Base-by-base conservation (phyloP, 164 flowering plant species). In the Dillenia turbinata region DNA sequence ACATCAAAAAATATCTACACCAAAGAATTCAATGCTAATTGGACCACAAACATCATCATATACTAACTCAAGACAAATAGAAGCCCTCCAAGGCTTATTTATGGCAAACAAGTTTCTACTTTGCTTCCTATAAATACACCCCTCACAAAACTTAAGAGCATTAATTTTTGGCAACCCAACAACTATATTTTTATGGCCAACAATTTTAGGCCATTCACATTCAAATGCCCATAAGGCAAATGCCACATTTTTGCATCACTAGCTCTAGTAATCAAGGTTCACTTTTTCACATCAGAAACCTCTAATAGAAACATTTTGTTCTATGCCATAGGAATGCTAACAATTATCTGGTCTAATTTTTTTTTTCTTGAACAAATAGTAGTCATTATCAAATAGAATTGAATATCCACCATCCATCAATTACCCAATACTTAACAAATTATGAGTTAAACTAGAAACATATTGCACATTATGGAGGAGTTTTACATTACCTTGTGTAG, bases 1-100 rank as follows among this genome's bases (percentile, higher is more conserved):
- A 52, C 19, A 53, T 1, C 49, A n/a, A 62, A 44, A 62, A 62
- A 52, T 62, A 62, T 10, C 50, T 8, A 45, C 57, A 43, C 66
- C 66, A 52, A 44, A 12, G 12, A 6, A 52, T 40, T n/a, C n/a
- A n/a, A n/a, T 62, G 9, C 47, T 33, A 3, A 57, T 57, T 2
- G 22, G 49, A 12, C n/a, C 48, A 43, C 48, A 57, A 10, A 40
- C 9, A 46, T 58, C 33, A 5, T 40, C 50, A 15, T 58, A 51
- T 5, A 45, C 40, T 6, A 58, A 4, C 8, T 58, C 24, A 58
- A 58, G 61, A 45, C 24, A 12, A 12, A 2, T 11, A 46, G 50
- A 45, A 15, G 61, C 9, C 2, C 49, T 44, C 17, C 22, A 46
- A 2, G 49, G 44, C 17, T 46, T 44, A 3, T 12, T 15, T 11